These are phyloP conservation scores for Flaveria brownii DNA, from an alignment of 129 eudicot species.

Conservation along the genomic window DNA sequence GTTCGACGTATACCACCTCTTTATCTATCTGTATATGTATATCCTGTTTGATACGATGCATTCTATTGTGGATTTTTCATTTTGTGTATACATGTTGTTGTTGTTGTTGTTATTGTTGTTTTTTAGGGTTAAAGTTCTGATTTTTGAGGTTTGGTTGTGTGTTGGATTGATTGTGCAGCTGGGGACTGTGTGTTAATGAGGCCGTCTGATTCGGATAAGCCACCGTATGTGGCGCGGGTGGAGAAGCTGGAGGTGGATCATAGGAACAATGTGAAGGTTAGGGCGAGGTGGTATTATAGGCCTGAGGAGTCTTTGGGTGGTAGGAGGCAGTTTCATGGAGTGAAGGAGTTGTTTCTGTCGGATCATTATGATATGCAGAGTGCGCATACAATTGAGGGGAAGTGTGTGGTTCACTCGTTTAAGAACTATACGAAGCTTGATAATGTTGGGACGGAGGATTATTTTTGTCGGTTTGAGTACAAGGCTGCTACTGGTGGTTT, in stretches of 20 bases:
- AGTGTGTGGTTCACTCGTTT: slow-evolving; percentile 88
- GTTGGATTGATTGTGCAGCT: slow-evolving; percentile 12
- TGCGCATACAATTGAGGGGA: slow-evolving; percentile 92
- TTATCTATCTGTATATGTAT: not conserved
- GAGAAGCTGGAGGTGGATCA: slow-evolving; percentile 47
- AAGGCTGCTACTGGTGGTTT: slow-evolving; percentile 48
- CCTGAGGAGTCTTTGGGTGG: slow-evolving; percentile 95
- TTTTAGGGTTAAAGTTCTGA: slow-evolving; percentile 11
- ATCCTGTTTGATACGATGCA: not conserved
- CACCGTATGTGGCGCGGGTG: slow-evolving; percentile 27
- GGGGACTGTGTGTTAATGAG: slow-evolving; percentile 27
- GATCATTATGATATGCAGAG: slow-evolving; percentile 94
- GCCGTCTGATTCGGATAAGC: slow-evolving; percentile 3
- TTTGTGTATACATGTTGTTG: no score
- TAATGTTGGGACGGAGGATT: slow-evolving; percentile 39
- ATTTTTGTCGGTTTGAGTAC: slow-evolving; percentile 29
- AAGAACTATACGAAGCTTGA: slow-evolving; percentile 95
- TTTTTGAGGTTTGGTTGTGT: slow-evolving; percentile 17
- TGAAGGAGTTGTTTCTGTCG: slow-evolving; percentile 83
- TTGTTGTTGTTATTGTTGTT: not conserved
- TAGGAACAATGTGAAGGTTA: slow-evolving; percentile 83
- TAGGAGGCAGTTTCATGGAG: slow-evolving; percentile 91
- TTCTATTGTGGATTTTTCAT: no score
- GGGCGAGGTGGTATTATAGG: slow-evolving; percentile 89
- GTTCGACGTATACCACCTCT: slow-evolving; percentile 61